Evolutionary conservation across 2,329 filamentous ascomycete species (phyloP), one percentile per base, ranked within the genome.

Genomic region (Nemania diffusa): DNA sequence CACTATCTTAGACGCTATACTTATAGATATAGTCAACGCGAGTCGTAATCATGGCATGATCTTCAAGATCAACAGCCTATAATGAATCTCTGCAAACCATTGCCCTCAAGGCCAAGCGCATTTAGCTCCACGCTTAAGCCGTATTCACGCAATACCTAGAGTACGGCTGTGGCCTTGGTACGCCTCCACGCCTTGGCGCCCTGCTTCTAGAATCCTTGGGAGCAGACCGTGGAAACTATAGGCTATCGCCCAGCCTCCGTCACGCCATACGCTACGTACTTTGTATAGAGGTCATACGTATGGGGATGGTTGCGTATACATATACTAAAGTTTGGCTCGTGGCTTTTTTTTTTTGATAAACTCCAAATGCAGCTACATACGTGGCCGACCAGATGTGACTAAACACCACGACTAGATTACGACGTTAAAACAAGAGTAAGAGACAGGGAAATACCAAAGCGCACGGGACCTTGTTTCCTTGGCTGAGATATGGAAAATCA

Each of bases 201-300:
- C 29, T 55, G 53, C 64, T 64, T 63, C 60, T 51, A 57, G 60
- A 63, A 63, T 34, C 52, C 32, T 37, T 57, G 27, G 17, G 15
- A 57, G 17, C 15, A 27, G 26, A 5, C 17, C 26, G n/a, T 29
- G 50, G 50, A 53, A 53, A 34, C 50, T 53, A 26, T 53, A 32
- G 17, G 11, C 13, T 40, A 17, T 29, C 26, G 13, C 24, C n/a
- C 37, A 29, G 42, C 37, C 26, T 32, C 26, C 6, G 17, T 57
- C 29, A 50, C 29, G 52, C 42, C 9, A 40, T 17, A 5, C 29
- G 5, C 9, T 32, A 32, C 29, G 29, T 32, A 32, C 9, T 32
- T 9, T 40, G 37, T 15, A 40, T 15, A 40, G 37, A 17, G 5
- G 15, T 5, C n/a, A 20, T 44, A 44, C 6, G n/a, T 20, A 20